Percentiles rank a stretch among this genome's conserved stretches.
These are phyloP conservation scores for Xylariaceae sp. DNA, from an alignment of 2,329 filamentous ascomycete genomes.

Conservation along the genomic window DNA sequence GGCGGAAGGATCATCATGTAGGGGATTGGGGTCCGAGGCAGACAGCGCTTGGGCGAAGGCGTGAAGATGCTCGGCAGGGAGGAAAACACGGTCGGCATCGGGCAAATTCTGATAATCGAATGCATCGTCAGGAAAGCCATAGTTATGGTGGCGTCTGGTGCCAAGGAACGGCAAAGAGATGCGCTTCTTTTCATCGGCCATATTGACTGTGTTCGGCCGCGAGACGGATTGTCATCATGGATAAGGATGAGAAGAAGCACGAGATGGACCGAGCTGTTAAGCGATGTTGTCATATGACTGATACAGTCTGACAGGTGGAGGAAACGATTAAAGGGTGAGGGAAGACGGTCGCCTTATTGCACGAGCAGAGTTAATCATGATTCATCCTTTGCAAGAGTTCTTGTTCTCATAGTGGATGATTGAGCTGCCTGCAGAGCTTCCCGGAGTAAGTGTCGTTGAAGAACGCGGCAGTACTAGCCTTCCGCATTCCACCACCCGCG, in stretches of 20 bases:
- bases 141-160: slow-evolving; percentile 32
- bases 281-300: background rate
- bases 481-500: too few species aligned
- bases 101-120: slow-evolving; percentile 70
- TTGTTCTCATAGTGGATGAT: too few species aligned
- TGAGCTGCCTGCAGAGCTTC: too few species aligned
- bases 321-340: too few species aligned
- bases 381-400: too few species aligned
- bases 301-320: too few species aligned
- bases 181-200: slow-evolving; percentile 21
- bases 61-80: slow-evolving; percentile 65
- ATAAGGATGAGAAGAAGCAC: background rate
- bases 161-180: slow-evolving; percentile 21
- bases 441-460: too few species aligned
- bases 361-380: too few species aligned
- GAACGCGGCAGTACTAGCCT: too few species aligned
- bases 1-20: slow-evolving; percentile 47
- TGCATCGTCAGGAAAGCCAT: slow-evolving; percentile 58
- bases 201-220: slow-evolving; percentile 16
- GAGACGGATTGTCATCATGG: slow-evolving; percentile 16
- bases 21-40: slow-evolving; percentile 64
- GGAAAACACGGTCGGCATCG: slow-evolving; percentile 76
- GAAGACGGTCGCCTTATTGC: too few species aligned
- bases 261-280: background rate
- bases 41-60: slow-evolving; percentile 78